Base-by-base conservation (phyloP, 495 filamentous ascomycete genomes). In the Chaetomium cochliodes region DNA sequence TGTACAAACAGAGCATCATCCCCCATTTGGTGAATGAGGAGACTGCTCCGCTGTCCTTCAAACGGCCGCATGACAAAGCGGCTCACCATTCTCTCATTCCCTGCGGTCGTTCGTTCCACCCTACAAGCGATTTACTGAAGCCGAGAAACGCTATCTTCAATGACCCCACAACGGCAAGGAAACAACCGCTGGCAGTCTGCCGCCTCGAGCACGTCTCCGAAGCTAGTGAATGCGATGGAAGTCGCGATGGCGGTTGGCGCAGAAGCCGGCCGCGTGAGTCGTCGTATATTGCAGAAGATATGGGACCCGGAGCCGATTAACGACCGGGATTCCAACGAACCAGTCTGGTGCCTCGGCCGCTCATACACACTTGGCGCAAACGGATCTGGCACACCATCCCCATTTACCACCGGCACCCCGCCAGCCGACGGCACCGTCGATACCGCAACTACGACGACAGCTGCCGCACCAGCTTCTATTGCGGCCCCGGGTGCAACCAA, bases 291-390 rank as follows among this genome's bases (percentile, higher is more conserved):
- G 37, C 90, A 93, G 71, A 92, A 90, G 78, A 91, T 98, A 67
- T 99, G 93, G 92, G 96, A 98, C 67, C 92, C 93, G 0, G 88
- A 93, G 68, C 93, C 94, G 28, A 85, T 84, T 68, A 97, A 97
- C 74, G 91, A 96, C 70, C 81, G 89, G 59, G 74, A 76, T 30
- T 84, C 85, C 54, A 81, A 86, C 58, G 80, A 82, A 37, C 82
- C 88, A 3, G 91, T 96, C 68, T 99, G 94, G 96, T 93, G 90
- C 67, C 80, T 99, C 53, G 96, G 96, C 22, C 82, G 81, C 69
- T 80, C 87, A 66, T 98, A 97, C 73, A 82, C 79, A 49, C 76
- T 84, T 26, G 76, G 78, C 56, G 72, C 68, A 22, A 75, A 70
- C 60, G 62, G 58, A 12, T 70, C 66, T 47, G 66, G 65, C 18